phyloP scores from a whole-genome alignment of 2,329 filamentous ascomycete genomes.

The Alternaria arbusti region DNA sequence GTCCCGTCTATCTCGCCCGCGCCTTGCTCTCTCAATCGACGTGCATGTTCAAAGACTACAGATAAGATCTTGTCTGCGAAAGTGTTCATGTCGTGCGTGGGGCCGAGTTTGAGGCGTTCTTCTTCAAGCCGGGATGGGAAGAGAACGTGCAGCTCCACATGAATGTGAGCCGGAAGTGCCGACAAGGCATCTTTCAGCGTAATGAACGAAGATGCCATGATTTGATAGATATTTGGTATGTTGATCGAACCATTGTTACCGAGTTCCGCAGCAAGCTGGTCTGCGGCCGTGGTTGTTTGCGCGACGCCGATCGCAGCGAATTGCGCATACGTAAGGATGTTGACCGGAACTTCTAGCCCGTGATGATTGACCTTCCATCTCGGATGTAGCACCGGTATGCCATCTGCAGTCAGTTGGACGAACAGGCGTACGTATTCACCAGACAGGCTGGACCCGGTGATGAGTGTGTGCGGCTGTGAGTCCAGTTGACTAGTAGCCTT shows the following conservation, averaged over 20 bases:
- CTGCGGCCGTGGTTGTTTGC: slow-evolving; percentile 32
- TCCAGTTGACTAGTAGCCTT: slow-evolving; percentile 95
- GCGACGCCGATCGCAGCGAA: slow-evolving; percentile 61
- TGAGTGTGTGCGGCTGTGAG: slow-evolving; percentile 81
- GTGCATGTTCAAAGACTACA: slow-evolving; percentile 90
- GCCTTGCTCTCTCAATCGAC: slow-evolving; percentile 67
- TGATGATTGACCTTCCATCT: slow-evolving; percentile 79
- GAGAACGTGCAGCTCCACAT: slow-evolving; percentile 89
- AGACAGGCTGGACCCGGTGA: slow-evolving; percentile 92
- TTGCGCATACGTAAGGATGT: slow-evolving; percentile 76
- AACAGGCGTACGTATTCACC: slow-evolving; percentile 94
- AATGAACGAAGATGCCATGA: slow-evolving; percentile 78
- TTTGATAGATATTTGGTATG: slow-evolving; percentile 69
- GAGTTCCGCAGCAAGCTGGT: slow-evolving; percentile 32
- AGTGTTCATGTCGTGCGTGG: slow-evolving; percentile 80
- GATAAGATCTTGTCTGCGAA: slow-evolving; percentile 84
- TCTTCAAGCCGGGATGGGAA: slow-evolving; percentile 83
- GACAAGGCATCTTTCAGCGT: slow-evolving; percentile 78
- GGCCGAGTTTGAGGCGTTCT: slow-evolving; percentile 70
- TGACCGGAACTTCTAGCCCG: slow-evolving; percentile 81
- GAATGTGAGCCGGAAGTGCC: slow-evolving; percentile 77
- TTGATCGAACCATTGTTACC: slow-evolving; percentile 36
- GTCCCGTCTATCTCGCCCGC: slow-evolving; percentile 63
- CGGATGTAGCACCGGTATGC: slow-evolving; percentile 85
- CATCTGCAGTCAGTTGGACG: slow-evolving; percentile 89